Base-by-base conservation (phyloP, 83 land plant genomes). In the Larix sibirica region DNA sequence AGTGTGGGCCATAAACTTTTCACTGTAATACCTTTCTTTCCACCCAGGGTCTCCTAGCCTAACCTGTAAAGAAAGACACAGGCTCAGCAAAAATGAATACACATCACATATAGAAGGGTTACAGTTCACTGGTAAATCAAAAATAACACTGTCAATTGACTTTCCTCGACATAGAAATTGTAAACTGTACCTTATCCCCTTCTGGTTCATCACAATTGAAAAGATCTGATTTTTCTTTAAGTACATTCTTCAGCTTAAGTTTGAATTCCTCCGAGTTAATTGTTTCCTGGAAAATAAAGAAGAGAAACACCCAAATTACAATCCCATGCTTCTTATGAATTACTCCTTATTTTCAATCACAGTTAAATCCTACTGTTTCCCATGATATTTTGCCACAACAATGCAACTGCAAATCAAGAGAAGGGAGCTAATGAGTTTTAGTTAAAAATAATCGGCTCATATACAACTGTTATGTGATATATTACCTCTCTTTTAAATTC, bases 141-240 rank as follows among this genome's bases (percentile, higher is more conserved):
- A 20, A 63, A 81, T 40, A 66, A 81, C 28, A 79, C 80, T 16
- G 20, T 17, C 79, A 73, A 64, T 58, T 79, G 44, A 59, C 73
- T 63, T 81, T 2, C 68, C 67, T 79, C 28, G 67, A 67, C 9
- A 33, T 40, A 47, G 36, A 9, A 28, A 20, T 40, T 58, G 56
- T 59, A n/a, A 59, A 31, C 23, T 78, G 60, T 69, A 90, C 92
- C 92, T 83, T 87, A 80, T 90, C 92, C 67, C 84, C 92, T 42
- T 76, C 85, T 1, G 83, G 82, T 73, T 68, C 74, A 38, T 81
- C 95, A 77, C 90, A 79, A 82, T 86, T 93, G 61, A 93, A 91
- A 70, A 87, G 82, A 86, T 96, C 98, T 40, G 94, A 86, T 71
- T 96, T 94, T 74, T 96, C 95, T 28, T 92, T 92, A 23, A 96